Percentiles rank a stretch among this genome's conserved stretches.
Conservation (phyloP, 805 yeast genomes). For the Saccharomyces jurei region DNA sequence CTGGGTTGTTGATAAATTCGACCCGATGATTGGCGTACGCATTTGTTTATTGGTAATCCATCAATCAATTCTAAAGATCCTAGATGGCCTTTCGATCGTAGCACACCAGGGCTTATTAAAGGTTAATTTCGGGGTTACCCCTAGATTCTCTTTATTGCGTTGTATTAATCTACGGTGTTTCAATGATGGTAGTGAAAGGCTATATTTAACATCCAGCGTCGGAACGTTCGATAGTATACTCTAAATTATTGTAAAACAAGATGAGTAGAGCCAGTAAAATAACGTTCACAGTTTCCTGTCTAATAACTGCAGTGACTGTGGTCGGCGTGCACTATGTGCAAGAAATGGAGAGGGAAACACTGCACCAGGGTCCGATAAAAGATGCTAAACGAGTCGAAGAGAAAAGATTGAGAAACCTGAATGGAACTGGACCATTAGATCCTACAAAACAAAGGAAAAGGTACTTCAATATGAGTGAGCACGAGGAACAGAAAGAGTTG, state of each 20-base stretch:
- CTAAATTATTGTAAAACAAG: background rate
- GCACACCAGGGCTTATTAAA: background rate
- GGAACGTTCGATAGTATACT: background rate
- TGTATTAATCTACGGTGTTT: background rate
- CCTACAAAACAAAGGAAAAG: constrained; percentile 38
- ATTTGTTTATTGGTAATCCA: background rate
- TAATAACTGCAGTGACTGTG: constrained; percentile 51
- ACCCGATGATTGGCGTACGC: background rate
- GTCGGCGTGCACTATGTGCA: constrained; percentile 66
- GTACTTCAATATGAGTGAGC: constrained; percentile 52
- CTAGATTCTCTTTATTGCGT: background rate
- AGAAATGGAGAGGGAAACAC: constrained; percentile 56
- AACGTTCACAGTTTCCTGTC: constrained; percentile 54
- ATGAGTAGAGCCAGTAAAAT: constrained; percentile 80
- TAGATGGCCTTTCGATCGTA: background rate
- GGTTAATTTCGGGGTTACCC: background rate
- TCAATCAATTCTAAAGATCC: background rate
- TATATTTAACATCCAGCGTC: background rate
- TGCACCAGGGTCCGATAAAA: constrained; percentile 77
- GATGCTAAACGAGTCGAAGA: constrained; percentile 61
- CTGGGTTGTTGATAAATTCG: background rate
- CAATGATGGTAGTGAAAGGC: background rate
- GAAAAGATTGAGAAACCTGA: constrained; percentile 30
- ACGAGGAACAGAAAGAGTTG: constrained; percentile 54
- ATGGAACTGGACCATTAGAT: constrained; percentile 2